Percentiles rank a stretch among this genome's conserved stretches.
These are phyloP conservation scores for Myxozyma melibiosi DNA, from an alignment of 805 yeast genomes.

Conservation along the genomic window DNA sequence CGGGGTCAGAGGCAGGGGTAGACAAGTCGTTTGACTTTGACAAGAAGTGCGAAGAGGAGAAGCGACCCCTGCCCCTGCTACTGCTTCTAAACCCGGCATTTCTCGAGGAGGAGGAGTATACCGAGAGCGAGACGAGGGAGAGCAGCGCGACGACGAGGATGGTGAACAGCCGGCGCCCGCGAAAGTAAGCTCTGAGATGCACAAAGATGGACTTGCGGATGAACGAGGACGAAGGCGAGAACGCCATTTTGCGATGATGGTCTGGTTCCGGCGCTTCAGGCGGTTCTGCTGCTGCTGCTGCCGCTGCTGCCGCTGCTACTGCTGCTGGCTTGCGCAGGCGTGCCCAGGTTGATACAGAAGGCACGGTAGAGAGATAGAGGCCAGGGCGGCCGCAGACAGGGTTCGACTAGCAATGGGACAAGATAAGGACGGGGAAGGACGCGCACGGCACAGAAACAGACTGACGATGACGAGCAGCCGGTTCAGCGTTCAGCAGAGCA, in stretches of 20 bases:
- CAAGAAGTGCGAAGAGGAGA: background rate
- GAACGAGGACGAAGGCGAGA: too few relatives aligned
- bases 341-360: constrained; percentile 10
- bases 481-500: too few relatives aligned
- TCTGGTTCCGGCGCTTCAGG: too few relatives aligned
- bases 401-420: too few relatives aligned
- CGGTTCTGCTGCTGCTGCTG: too few relatives aligned
- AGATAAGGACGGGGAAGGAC: background rate
- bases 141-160: background rate
- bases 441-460: background rate
- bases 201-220: background rate
- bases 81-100: background rate
- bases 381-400: too few relatives aligned
- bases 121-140: background rate
- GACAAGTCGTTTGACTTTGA: constrained; percentile 1
- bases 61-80: background rate
- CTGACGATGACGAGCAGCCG: too few relatives aligned
- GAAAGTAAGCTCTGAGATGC: background rate
- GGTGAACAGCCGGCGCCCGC: constrained; percentile 8
- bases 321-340: constrained; percentile 12
- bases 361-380: background rate
- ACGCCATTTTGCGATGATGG: too few relatives aligned
- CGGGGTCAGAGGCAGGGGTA: background rate
- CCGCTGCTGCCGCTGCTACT: too few relatives aligned
- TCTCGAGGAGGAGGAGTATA: constrained; percentile 4